Base-by-base conservation (phyloP, 768 basidiomycete species). In the Phaffia australis region DNA sequence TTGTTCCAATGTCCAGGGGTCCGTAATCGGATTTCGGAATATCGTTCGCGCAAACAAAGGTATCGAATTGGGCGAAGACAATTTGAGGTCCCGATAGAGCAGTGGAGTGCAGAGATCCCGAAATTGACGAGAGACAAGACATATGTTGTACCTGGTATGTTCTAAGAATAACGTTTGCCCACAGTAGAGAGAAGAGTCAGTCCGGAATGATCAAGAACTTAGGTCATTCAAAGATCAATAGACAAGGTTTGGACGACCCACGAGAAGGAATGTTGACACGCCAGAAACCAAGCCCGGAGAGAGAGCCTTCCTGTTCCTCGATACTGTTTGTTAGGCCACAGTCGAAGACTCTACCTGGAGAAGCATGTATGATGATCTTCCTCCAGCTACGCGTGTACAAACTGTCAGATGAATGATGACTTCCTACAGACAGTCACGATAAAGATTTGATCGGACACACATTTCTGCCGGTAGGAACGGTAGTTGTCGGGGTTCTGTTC, bases 211-310 rank as follows among this genome's bases (percentile, higher is more conserved):
- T 42, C 11, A 5, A 42, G 9, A 57, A n/a, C 56, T 57, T 29
- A 7, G 27, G 23, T 27, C 56, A 32, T 29, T 16, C 27, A 29
- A 18, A n/a, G 27, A 29, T 25, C 7, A 57, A 6, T 6, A 19
- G 23, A 8, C 7, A 32, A 57, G 3, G 56, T 15, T n/a, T 25
- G 8, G 27, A 3, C 27, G 23, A 57, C 18, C 16, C 14, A 25
- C 32, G 19, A 19, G 27, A 55, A 65, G n/a, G 58, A 16, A 32
- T 25, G 51, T 59, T 54, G 14, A 42, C 35, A 42, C 64, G 29
- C 64, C 64, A 65, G 50, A 65, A 65, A 9, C 64, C 64, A 1
- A 65, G 64, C 11, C 64, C 64, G 25, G 57, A 65, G n/a, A 65
- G 57, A 9, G 57, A 59, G 50, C 64, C 64, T 42, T 65, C 57